phyloP scores from a whole-genome alignment of 805 yeast species.

The Candida fluviatilis region DNA sequence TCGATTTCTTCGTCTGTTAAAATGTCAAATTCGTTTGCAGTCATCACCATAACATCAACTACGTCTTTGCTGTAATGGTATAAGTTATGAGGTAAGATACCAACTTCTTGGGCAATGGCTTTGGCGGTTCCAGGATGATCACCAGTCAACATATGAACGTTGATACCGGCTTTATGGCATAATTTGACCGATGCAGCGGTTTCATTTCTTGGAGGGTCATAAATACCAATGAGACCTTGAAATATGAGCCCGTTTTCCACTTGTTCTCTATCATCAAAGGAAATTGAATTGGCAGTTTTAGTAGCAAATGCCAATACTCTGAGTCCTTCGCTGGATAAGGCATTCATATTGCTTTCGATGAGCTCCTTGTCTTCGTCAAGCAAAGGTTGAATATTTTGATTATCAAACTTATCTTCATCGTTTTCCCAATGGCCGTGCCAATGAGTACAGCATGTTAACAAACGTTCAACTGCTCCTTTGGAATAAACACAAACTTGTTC shows the following conservation, averaged over 20 bases:
- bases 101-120: slow-evolving; percentile 79
- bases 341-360: slow-evolving; percentile 54
- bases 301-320: slow-evolving; percentile 72
- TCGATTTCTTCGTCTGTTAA: slow-evolving; percentile 31
- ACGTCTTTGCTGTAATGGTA: slow-evolving; percentile 31
- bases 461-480: slow-evolving; percentile 77
- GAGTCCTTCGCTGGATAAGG: slow-evolving; percentile 60
- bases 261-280: slow-evolving; percentile 21
- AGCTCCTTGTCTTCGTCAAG: slow-evolving; percentile 34
- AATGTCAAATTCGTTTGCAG: slow-evolving; percentile 33
- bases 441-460: slow-evolving; percentile 49
- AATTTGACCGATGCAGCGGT: slow-evolving; percentile 58
- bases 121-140: slow-evolving; percentile 76
- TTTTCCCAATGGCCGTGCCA: slow-evolving; percentile 44
- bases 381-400: slow-evolving; percentile 21
- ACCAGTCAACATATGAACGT: slow-evolving; percentile 80
- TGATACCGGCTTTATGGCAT: slow-evolving; percentile 73
- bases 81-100: slow-evolving; percentile 56
- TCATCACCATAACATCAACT: slow-evolving; percentile 33
- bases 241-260: slow-evolving; percentile 55
- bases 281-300: slow-evolving; percentile 18
- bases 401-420: slow-evolving; percentile 15
- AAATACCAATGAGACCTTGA: slow-evolving; percentile 70
- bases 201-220: slow-evolving; percentile 76
- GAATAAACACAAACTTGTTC: slow-evolving; percentile 36